Percentiles rank a stretch among this genome's conserved stretches.
These are phyloP conservation scores for Ogataea populi-albae DNA, from an alignment of 805 yeast species.

Conservation along the genomic window DNA sequence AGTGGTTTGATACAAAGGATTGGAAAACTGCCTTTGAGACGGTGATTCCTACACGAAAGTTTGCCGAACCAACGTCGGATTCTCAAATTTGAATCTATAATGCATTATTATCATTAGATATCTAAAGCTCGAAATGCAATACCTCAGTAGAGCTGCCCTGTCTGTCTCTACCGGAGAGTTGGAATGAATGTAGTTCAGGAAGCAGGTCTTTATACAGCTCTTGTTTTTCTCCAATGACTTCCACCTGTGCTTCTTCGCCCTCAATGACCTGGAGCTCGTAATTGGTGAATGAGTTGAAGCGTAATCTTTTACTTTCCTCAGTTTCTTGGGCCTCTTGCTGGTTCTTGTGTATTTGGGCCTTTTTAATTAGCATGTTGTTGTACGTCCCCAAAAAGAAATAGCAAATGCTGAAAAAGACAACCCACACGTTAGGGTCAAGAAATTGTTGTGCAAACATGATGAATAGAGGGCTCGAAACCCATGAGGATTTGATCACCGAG, in stretches of 20 bases:
- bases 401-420: constrained; percentile 55
- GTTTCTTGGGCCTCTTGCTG: constrained; percentile 6
- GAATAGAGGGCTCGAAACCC: constrained; percentile 51
- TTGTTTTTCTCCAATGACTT: constrained; percentile 7
- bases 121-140: constrained; percentile 7
- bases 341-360: constrained; percentile 17
- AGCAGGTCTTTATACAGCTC: constrained; percentile 1
- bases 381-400: constrained; percentile 60
- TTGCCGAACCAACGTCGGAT: constrained; percentile 27
- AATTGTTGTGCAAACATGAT: constrained; percentile 55
- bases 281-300: constrained; percentile 7
- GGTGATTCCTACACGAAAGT: constrained; percentile 82
- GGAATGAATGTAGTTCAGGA: neutral
- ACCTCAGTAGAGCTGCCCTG: constrained; percentile 9
- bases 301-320: constrained; percentile 5
- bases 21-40: constrained; percentile 86
- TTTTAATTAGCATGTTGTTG: constrained; percentile 55
- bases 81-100: neutral
- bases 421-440: constrained; percentile 60
- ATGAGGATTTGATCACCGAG: constrained; percentile 49
- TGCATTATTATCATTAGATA: neutral
- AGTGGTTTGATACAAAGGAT: constrained; percentile 73
- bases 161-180: constrained; percentile 4
- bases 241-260: constrained; percentile 10
- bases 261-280: constrained; percentile 14